phyloP scores from a whole-genome alignment of 1,284 basidiomycete genomes.

The Ceratobasidium sp. region DNA sequence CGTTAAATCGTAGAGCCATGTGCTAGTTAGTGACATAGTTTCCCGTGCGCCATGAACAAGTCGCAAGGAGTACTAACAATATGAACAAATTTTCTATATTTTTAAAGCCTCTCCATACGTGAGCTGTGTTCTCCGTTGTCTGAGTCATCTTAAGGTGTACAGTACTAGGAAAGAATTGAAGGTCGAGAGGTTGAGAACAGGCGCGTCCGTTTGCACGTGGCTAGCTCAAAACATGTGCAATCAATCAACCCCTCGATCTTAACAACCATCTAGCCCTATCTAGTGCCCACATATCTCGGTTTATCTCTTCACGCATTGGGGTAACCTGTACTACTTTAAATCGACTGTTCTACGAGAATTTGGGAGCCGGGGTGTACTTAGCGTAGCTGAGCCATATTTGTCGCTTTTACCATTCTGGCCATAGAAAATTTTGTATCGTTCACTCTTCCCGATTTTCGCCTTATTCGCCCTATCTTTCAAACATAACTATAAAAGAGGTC shows the following conservation, averaged over 20 bases:
- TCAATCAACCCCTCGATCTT: not conserved
- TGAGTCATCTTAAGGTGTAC: not conserved
- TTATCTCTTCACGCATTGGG: not conserved
- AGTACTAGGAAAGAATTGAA: not conserved
- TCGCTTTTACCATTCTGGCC: not conserved
- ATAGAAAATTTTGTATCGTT: not conserved
- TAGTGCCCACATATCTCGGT: not conserved
- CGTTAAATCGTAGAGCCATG: not conserved
- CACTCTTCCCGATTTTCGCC: not conserved
- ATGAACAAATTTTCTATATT: constrained; percentile 15
- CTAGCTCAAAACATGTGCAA: constrained; percentile 3
- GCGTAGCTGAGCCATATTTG: not conserved
- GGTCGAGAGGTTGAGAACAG: not conserved
- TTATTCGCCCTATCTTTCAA: not conserved
- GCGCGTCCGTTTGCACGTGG: constrained; percentile 16
- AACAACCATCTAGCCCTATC: not conserved
- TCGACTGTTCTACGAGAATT: not conserved
- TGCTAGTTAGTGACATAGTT: not conserved
- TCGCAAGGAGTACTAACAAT: constrained; percentile 14
- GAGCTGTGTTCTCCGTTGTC: not conserved
- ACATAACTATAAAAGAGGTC: not conserved
- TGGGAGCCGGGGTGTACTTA: too few relatives aligned
- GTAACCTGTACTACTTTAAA: too few relatives aligned
- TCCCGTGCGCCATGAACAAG: not conserved
- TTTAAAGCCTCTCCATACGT: constrained; percentile 16